Conservation (phyloP, 768 basidiomycete species). For the Amanita brunnescens region DNA sequence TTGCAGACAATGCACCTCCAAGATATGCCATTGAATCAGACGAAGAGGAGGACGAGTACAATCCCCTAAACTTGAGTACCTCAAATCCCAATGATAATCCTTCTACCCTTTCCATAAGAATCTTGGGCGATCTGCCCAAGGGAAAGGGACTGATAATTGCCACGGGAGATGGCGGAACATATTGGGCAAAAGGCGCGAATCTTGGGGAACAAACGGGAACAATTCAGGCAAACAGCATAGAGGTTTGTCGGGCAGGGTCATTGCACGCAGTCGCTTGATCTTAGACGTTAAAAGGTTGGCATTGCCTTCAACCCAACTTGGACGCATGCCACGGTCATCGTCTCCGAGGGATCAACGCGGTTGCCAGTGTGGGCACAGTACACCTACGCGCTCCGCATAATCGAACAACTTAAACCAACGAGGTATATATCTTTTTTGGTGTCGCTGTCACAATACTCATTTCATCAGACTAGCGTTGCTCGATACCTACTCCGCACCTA, state of each 20-base stretch:
- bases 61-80: slow-evolving; percentile 25
- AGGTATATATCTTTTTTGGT: slow-evolving; percentile 24
- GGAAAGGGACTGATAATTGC: slow-evolving; percentile 32
- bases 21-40: slow-evolving; percentile 60
- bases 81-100: slow-evolving; percentile 13
- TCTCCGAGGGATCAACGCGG: slow-evolving; percentile 42
- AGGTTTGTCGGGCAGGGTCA: background rate
- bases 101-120: slow-evolving; percentile 21
- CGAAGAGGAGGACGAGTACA: slow-evolving; percentile 57
- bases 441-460: background rate
- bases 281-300: slow-evolving; percentile 34
- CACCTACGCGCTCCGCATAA: slow-evolving; percentile 33
- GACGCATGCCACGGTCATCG: slow-evolving; percentile 35
- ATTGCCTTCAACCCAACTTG: slow-evolving; percentile 41
- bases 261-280: background rate
- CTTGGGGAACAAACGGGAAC: slow-evolving; percentile 45
- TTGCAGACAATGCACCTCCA: slow-evolving; percentile 48
- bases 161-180: slow-evolving; percentile 34
- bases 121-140: slow-evolving; percentile 27
- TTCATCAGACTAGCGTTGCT: slow-evolving; percentile 36
- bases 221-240: slow-evolving; percentile 1
- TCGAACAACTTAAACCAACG: slow-evolving; percentile 36
- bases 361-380: slow-evolving; percentile 46
- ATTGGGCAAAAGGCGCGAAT: slow-evolving; percentile 43
- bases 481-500: slow-evolving; percentile 42